A percentile compares a stretch with the other conserved stretches of the same genome.
phyloP scores from a whole-genome alignment of 441 rosid genomes.

The Erysimum pusillum region DNA sequence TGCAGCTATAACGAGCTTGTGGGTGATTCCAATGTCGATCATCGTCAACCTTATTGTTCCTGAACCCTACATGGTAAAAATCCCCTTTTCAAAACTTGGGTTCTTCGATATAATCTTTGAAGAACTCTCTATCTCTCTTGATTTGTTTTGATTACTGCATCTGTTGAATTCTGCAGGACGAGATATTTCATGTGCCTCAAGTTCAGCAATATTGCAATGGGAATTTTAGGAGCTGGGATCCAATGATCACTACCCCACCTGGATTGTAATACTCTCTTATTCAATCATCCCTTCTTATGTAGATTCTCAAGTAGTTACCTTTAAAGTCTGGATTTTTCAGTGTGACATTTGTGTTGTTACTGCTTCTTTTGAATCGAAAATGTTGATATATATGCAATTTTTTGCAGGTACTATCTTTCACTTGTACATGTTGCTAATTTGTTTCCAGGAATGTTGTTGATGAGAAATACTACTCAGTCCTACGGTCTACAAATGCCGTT shows the following conservation, averaged over 20 bases:
- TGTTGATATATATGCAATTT: neutral
- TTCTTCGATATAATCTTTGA: neutral
- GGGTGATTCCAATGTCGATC: constrained; percentile 77
- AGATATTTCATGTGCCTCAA: constrained; percentile 93
- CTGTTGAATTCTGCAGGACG: constrained; percentile 70
- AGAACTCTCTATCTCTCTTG: neutral
- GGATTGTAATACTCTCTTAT: constrained; percentile 64
- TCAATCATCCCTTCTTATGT: neutral
- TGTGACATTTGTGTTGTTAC: neutral
- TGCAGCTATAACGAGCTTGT: constrained; percentile 69
- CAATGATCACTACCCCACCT: constrained; percentile 98
- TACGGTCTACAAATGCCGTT: constrained; percentile 70
- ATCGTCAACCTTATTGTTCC: constrained; percentile 77
- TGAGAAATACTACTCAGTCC: constrained; percentile 43
- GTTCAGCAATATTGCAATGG: constrained; percentile 86
- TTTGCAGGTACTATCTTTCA: constrained; percentile 88
- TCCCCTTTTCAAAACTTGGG: neutral
- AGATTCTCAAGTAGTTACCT: neutral
- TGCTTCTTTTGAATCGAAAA: neutral
- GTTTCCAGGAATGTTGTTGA: constrained; percentile 67
- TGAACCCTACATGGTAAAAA: constrained; percentile 81
- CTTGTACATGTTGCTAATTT: constrained; percentile 78
- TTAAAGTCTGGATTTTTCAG: constrained; percentile 9
- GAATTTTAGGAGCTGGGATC: constrained; percentile 89
- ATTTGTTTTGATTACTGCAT: constrained; percentile 10